Evolutionary conservation across 192 early-diverging fungal genomes (phyloP).

Genomic region (Diversispora eburnea): DNA sequence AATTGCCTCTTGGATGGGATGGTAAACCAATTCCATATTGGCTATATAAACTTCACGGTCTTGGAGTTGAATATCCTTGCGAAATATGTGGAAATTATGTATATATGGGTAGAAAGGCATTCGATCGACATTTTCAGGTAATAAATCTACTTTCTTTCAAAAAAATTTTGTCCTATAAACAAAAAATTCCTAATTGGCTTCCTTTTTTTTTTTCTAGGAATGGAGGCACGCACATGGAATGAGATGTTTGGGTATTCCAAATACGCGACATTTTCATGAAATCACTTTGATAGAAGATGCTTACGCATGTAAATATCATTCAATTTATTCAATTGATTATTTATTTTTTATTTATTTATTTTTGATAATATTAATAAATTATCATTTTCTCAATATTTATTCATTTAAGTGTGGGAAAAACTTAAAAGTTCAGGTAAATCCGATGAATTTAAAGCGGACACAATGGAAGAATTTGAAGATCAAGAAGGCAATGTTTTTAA

Average conservation of each 20-base stretch:
- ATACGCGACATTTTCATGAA: slow-evolving; percentile 87
- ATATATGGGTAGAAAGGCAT: slow-evolving; percentile 95
- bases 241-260: slow-evolving; percentile 87
- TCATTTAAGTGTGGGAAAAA: slow-evolving; percentile 71
- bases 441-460: slow-evolving; percentile 69
- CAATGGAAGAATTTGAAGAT: slow-evolving; percentile 89
- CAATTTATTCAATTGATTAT: neutral
- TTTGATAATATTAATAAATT: neutral
- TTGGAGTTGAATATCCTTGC: slow-evolving; percentile 91
- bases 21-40: slow-evolving; percentile 99
- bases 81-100: slow-evolving; percentile 95
- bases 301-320: slow-evolving; percentile 63
- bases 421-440: slow-evolving; percentile 67
- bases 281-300: slow-evolving; percentile 90
- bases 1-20: slow-evolving; percentile 94
- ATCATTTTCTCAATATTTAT: neutral
- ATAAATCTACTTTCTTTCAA: neutral
- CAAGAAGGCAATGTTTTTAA: slow-evolving; percentile 81
- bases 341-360: neutral
- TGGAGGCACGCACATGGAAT: slow-evolving; percentile 94
- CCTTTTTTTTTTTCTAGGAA: slow-evolving; percentile 47
- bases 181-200: neutral
- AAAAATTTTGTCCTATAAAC: neutral
- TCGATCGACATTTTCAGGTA: slow-evolving; percentile 87
- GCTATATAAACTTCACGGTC: slow-evolving; percentile 96